Percentiles rank a stretch among this genome's conserved stretches.
Evolutionary conservation across 768 basidiomycete species (phyloP).

Genomic region (Kwoniella shandongensis): DNA sequence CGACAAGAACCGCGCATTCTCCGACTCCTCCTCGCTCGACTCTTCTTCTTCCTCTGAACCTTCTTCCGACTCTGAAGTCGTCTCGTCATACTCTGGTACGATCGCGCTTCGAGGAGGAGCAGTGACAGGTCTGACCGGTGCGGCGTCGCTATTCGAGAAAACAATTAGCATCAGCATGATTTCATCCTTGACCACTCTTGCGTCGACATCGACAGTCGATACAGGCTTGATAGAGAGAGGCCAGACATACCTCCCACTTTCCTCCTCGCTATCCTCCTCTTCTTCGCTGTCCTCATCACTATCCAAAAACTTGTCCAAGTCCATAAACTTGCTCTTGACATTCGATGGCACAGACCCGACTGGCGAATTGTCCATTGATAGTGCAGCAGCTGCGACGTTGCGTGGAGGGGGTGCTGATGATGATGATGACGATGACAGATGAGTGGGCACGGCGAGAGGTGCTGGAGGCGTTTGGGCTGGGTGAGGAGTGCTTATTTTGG

Average conservation of each 20-base stretch:
- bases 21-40: constrained; percentile 1
- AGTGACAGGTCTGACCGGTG: constrained; percentile 19
- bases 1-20: constrained; percentile 7
- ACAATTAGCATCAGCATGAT: neutral
- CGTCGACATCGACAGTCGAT: too few relatives aligned
- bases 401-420: neutral
- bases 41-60: constrained; percentile 12
- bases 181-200: neutral
- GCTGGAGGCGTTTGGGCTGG: too few relatives aligned
- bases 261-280: constrained; percentile 19
- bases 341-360: constrained; percentile 9
- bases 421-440: neutral
- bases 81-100: constrained; percentile 44
- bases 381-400: neutral
- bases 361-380: constrained; percentile 10
- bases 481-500: too few relatives aligned
- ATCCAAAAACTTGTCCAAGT: constrained; percentile 51
- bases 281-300: constrained; percentile 24
- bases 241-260: constrained; percentile 24
- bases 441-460: constrained; percentile 3
- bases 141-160: constrained; percentile 7
- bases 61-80: constrained; percentile 8
- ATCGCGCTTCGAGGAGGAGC: constrained; percentile 44
- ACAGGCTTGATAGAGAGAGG: too few relatives aligned
- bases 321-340: constrained; percentile 42